These are phyloP conservation scores for Bacidia gigantensis DNA, from an alignment of 495 filamentous ascomycete species.

Conservation along the genomic window DNA sequence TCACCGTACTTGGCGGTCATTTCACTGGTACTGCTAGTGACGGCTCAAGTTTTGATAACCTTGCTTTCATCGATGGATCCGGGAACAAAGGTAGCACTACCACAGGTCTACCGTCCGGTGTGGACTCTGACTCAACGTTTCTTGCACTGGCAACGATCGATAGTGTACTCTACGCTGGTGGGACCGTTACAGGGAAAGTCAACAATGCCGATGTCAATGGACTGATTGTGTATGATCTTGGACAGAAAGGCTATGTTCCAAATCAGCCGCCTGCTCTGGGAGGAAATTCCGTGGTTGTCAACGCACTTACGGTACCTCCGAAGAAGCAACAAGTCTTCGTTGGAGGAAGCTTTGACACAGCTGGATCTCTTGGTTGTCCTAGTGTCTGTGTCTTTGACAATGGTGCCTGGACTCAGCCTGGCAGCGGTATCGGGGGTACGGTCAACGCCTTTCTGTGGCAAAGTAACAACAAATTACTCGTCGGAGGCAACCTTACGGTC, in stretches of 20 bases:
- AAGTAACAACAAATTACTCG: constrained; percentile 50
- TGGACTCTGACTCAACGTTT: constrained; percentile 63
- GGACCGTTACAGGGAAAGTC: constrained; percentile 56
- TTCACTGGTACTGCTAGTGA: constrained; percentile 60
- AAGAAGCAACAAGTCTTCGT: constrained; percentile 62
- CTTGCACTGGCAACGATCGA: constrained; percentile 51
- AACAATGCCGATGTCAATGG: constrained; percentile 51
- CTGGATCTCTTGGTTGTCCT: constrained; percentile 71
- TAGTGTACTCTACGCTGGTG: constrained; percentile 68
- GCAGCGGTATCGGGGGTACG: constrained; percentile 50
- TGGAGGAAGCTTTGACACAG: constrained; percentile 65
- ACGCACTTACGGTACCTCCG: constrained; percentile 55
- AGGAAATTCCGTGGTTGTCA: constrained; percentile 56
- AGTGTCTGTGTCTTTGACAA: constrained; percentile 66
- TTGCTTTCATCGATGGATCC: constrained; percentile 59
- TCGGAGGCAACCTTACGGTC: constrained; percentile 61
- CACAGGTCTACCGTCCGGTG: constrained; percentile 50
- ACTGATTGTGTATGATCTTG: constrained; percentile 68
- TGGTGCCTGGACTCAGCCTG: constrained; percentile 67
- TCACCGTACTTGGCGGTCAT: constrained; percentile 80
- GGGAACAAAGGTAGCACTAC: constrained; percentile 39
- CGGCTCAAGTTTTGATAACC: constrained; percentile 60
- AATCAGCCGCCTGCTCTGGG: constrained; percentile 57
- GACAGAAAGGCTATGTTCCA: constrained; percentile 38
- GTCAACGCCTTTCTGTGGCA: constrained; percentile 66